Conservation (phyloP, 352 stramenopile species). For the Phytophthora tentaculata region DNA sequence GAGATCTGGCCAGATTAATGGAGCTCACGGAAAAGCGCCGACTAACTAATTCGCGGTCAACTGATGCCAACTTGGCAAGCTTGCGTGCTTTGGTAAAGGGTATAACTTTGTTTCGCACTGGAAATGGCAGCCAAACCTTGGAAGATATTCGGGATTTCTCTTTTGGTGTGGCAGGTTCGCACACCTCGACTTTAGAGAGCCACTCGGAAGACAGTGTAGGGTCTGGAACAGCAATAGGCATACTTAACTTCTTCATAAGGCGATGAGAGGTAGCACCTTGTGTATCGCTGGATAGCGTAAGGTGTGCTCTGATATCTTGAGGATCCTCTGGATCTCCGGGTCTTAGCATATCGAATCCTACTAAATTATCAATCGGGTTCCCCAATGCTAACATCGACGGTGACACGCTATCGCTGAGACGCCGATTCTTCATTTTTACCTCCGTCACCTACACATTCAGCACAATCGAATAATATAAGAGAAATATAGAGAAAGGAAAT, state of each 20-base stretch:
- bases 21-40: slow-evolving; percentile 55
- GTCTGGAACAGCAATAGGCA: slow-evolving; percentile 12
- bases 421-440: background rate
- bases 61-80: background rate
- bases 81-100: slow-evolving; percentile 5
- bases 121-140: slow-evolving; percentile 8
- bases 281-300: no score
- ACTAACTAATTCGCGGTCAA: slow-evolving; percentile 25
- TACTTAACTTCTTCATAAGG: slow-evolving; percentile 16
- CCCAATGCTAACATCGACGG: background rate
- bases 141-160: background rate
- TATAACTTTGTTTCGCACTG: slow-evolving; percentile 9
- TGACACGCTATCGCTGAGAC: slow-evolving; percentile 4
- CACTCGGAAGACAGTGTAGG: slow-evolving; percentile 12
- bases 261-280: background rate
- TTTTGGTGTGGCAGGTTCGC: background rate
- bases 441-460: background rate
- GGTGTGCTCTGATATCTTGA: background rate
- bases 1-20: slow-evolving; percentile 26
- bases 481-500: background rate
- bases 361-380: background rate
- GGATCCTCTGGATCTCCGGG: background rate
- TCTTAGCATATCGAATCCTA: slow-evolving; percentile 1
- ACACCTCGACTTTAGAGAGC: background rate
- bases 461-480: background rate